Evolutionary conservation across 2,329 filamentous ascomycete species (phyloP), one percentile per base, ranked within the genome.

Genomic region (Stromatinia cepivora): DNA sequence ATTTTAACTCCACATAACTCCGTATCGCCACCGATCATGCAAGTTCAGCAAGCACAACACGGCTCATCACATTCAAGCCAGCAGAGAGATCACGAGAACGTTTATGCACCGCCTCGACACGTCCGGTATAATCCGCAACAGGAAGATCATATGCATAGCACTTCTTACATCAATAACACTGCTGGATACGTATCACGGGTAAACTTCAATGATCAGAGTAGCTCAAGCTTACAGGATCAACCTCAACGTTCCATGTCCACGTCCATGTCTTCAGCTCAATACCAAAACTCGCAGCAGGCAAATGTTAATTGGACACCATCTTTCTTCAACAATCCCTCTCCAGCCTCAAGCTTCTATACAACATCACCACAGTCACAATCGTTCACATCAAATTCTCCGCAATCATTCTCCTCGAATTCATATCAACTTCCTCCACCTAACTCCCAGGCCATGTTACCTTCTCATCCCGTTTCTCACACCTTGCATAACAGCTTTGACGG

Each of bases 311-410:
- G 66, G 66, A 39, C 58, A 5, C 20, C 70, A 66, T 45, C 61
- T 10, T 68, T 57, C 11, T 71, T 66, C 39, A 74, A 73, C 59
- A 67, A 70, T 22, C 71, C 64, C 3, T 64, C 72, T 4, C 54
- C 72, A 17, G 22, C 67, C 8, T 52, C 69, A 13, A 69, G 66
- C 20, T 75, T 69, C 46, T 75, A 73, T 50, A 66, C 71, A 5
- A 71, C 74, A 8, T 74, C 74, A 20, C 72, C 76, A 15, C 73
- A 76, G 57, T 58, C 74, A 1, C 66, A 68, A 46, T 53, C 34
- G 31, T 71, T 42, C 42, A 72, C 22, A 64, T 69, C 25, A 36
- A 71, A 34, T 54, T 68, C 20, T 36, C 58, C 61, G 4, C 61
- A 63, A 39, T 28, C 46, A 4, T 63, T 63, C 34, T 63, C 59